Evolutionary conservation across 192 early-diverging fungal species (phyloP).

Genomic region (Backusella parvicylindrica): DNA sequence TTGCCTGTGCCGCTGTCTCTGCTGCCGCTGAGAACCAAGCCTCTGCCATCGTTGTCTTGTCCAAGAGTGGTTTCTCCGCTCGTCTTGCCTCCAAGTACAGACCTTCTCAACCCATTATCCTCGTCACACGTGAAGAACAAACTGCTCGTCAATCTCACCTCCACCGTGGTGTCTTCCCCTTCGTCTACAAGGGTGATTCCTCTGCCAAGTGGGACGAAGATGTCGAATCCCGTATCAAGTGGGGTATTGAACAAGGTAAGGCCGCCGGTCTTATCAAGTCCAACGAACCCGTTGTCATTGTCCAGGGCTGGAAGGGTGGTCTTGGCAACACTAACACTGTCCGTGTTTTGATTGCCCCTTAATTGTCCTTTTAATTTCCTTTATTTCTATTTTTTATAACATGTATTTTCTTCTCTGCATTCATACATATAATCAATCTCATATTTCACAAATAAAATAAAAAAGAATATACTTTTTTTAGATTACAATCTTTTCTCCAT

Average conservation of each 20-base stretch:
- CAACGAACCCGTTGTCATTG: slow-evolving; percentile 71
- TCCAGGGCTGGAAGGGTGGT: slow-evolving; percentile 86
- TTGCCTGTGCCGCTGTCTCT: slow-evolving; percentile 82
- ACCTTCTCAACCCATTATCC: slow-evolving; percentile 84
- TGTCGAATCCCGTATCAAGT: slow-evolving; percentile 68
- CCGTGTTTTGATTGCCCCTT: slow-evolving; percentile 56
- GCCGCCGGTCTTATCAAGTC: slow-evolving; percentile 59
- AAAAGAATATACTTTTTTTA: not conserved
- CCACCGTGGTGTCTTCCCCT: slow-evolving; percentile 71
- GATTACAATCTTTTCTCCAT: not conserved
- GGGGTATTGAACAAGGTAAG: slow-evolving; percentile 66
- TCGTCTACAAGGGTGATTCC: slow-evolving; percentile 47
- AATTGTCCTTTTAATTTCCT: not conserved
- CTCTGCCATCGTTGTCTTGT: slow-evolving; percentile 81
- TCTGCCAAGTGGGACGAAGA: slow-evolving; percentile 55
- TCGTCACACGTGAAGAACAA: slow-evolving; percentile 70
- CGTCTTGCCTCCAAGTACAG: slow-evolving; percentile 86
- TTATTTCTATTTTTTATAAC: not conserved
- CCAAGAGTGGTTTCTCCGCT: slow-evolving; percentile 84
- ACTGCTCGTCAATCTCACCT: slow-evolving; percentile 70
- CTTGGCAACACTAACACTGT: slow-evolving; percentile 84
- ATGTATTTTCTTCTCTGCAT: not conserved
- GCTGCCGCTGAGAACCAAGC: slow-evolving; percentile 75
- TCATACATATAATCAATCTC: slow-evolving; percentile 3
- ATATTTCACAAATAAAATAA: not conserved